Evolutionary conservation across 768 basidiomycete species (phyloP), one percentile per base, ranked within the genome.

Genomic region (Macrocybe gigantea): DNA sequence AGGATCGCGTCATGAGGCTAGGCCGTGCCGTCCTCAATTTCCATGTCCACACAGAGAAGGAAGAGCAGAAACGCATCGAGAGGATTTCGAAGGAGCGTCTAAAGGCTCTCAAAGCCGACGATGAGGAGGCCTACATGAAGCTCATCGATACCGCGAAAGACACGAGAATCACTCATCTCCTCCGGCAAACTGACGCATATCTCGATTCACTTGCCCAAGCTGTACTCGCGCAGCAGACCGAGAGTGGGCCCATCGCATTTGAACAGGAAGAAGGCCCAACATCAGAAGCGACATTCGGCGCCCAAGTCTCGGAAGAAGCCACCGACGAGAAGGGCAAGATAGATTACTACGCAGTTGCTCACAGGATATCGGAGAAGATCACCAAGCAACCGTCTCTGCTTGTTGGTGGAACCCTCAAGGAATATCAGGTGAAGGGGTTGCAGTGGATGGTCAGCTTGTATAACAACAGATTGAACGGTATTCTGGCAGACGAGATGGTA

Each of bases 41-140:
- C 75, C 96, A 99, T 63, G 73, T 72, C 11, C 82, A 84, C 53
- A 93, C 93, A 1, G 96, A 99, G 72, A 94, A 92, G 73, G 95
- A 98, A 67, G 96, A 99, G 65, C 91, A 94, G 78, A 93, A 93
- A 64, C 81, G 95, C 29, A 88, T 99, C 55, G 96, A 98, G 69
- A 76, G 93, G 48, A 83, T 99, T 39, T 84, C 88, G 40, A 98
- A 98, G 72, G 96, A 98, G 66, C 93, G 94, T 89, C 72, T 99
- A 53, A 93, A 90, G 71, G 96, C 95, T 6, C 82, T 98, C 56
- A 93, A 95, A 69, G 88, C 88, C 30, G 94, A 98, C 61, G 95
- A 99, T 71, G 96, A 99, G 72, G 96, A 97, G 68, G 94, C 92
- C n/a, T 99, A 99, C 67, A 86, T 97, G 81, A 93, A 93, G 63